These are phyloP conservation scores for Saccharomycopsis selenospora DNA, from an alignment of 805 yeast genomes.

Conservation along the genomic window DNA sequence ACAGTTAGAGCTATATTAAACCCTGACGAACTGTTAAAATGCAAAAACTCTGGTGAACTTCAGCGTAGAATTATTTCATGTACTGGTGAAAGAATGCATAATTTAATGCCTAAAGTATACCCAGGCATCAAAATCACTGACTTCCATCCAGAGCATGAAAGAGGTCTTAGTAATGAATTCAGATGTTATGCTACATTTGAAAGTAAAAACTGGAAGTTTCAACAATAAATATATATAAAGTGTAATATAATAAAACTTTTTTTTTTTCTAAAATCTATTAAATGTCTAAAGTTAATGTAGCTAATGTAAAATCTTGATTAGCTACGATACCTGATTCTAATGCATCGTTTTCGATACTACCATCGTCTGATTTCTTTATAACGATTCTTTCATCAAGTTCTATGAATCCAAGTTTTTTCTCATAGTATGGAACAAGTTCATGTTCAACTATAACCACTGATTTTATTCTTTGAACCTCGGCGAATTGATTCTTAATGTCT, in stretches of 20 bases:
- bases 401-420: slow-evolving; percentile 33
- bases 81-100: slow-evolving; percentile 85
- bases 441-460: slow-evolving; percentile 46
- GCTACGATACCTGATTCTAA: slow-evolving; percentile 36
- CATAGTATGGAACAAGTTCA: slow-evolving; percentile 39
- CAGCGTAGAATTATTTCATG: slow-evolving; percentile 57
- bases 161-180: slow-evolving; percentile 83
- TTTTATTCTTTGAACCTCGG: slow-evolving; percentile 24
- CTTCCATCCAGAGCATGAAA: slow-evolving; percentile 73
- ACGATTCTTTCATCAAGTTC: slow-evolving; percentile 25
- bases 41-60: slow-evolving; percentile 31
- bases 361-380: slow-evolving; percentile 24
- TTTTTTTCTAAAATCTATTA: background rate
- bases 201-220: slow-evolving; percentile 57
- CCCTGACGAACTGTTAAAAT: slow-evolving; percentile 28
- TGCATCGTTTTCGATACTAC: slow-evolving; percentile 18
- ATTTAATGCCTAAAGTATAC: slow-evolving; percentile 51
- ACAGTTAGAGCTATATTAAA: slow-evolving; percentile 55
- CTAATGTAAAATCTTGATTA: slow-evolving; percentile 34
- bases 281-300: slow-evolving; percentile 18
- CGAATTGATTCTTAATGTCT: slow-evolving; percentile 20
- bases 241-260: no score
- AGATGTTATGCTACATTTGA: slow-evolving; percentile 78
- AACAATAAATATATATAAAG: background rate
- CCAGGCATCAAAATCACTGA: slow-evolving; percentile 58